These are phyloP conservation scores for Aspergillus bombycis DNA, from an alignment of 2,329 filamentous ascomycete genomes.

Conservation along the genomic window DNA sequence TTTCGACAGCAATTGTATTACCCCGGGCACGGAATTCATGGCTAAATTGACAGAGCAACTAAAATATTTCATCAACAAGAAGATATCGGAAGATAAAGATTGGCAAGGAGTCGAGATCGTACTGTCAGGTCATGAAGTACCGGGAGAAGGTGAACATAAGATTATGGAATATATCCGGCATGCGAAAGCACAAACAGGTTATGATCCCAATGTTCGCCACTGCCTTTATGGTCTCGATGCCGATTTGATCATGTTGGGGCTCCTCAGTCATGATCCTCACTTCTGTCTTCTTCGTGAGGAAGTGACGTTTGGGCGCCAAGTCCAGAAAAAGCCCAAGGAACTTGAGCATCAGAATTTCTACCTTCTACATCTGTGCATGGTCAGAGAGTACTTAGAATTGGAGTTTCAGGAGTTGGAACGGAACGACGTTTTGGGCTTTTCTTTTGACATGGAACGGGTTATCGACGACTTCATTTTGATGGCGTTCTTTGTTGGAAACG, in stretches of 20 bases:
- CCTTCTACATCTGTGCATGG: constrained; percentile 94
- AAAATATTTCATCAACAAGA: constrained; percentile 99
- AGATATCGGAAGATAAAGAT: constrained; percentile 92
- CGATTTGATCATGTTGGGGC: constrained; percentile 96
- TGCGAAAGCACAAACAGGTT: constrained; percentile 90
- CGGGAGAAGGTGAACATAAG: constrained; percentile 98
- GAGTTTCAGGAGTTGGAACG: constrained; percentile 92
- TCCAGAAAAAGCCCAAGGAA: constrained; percentile 88
- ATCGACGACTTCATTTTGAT: constrained; percentile 99
- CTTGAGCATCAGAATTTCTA: constrained; percentile 99
- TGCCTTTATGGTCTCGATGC: constrained; percentile 97
- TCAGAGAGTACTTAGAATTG: constrained; percentile 93
- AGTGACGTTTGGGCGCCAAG: constrained; percentile 91
- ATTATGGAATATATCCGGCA: constrained; percentile 99
- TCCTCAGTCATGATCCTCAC: constrained; percentile 96
- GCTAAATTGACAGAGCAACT: constrained; percentile 90
- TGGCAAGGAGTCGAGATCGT: constrained; percentile 98
- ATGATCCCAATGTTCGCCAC: constrained; percentile 91
- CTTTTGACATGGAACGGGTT: constrained; percentile 91
- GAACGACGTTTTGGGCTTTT: constrained; percentile 70
- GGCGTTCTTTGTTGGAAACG: constrained; percentile 99
- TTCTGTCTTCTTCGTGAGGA: constrained; percentile 97
- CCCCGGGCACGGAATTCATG: constrained; percentile 96
- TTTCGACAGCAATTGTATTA: constrained; percentile 99
- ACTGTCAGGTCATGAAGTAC: constrained; percentile 94